Evolutionary conservation across 352 stramenopile species (phyloP), one percentile per base, ranked within the genome.

Genomic region (Pythium diclinum): DNA sequence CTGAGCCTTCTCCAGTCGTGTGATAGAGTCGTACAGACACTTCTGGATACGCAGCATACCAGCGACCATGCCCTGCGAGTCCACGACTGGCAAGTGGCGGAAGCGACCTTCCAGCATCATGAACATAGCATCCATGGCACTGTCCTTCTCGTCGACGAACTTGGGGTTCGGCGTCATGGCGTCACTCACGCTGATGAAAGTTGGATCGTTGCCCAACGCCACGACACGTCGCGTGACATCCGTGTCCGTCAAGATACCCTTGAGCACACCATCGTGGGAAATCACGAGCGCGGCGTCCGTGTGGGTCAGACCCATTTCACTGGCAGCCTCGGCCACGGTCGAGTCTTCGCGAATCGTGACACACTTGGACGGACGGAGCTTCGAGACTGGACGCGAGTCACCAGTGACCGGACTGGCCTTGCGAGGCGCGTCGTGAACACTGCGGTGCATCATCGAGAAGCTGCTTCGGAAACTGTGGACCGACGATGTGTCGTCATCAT

Each of bases 41-140:
- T 99, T 99, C 38, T 98, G 96, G 70, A 99, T 99, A 54, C 98
- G 95, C 36, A 99, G 82, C 78, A 99, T 91, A 40, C 97, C 97
- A 9, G 95, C 89, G 9, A 99, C 94, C 68, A 91, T 93, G 10
- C 87, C 85, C 28, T 90, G 82, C 28, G 79, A 73, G 60, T 96
- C 87, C 1, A 98, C 90, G 1, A 99, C 97, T 14, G 97, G 97
- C 47, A 99, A 75, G 68, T 99, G 97, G 36, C 95, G 93, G 73
- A 99, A 99, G 38, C 90, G 90, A 6, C 88, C 88, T 59, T 96
- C 88, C 1, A 96, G 70, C 88, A 96, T 96, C 67, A 89, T 88
- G 57, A 94, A 96, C 87, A 96, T 95, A 3, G 88, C 88, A 59
- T 95, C 87, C 88, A 96, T 95, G 16, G 88, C 88, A 51, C 86